Evolutionary conservation across 441 rosid species (phyloP), one percentile per base, ranked within the genome.

Genomic region (Arabidopsis hybrid): DNA sequence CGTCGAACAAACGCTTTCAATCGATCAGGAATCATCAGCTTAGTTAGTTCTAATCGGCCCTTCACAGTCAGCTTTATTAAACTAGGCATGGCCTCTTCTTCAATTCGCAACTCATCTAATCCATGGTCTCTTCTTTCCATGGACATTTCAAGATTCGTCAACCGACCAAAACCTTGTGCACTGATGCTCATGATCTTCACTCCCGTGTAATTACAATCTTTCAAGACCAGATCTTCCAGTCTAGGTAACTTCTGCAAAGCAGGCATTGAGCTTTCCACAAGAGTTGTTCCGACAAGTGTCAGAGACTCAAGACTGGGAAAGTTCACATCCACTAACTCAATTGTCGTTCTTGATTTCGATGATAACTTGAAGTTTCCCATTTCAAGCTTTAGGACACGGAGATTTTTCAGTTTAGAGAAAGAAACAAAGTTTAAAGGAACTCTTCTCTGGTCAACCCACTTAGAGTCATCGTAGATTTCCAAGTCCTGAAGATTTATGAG

Each of bases 231-330:
- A 12, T 69, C 26, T 69, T 69, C 66, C 1, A 69, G 10, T 8
- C 57, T 69, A 1, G 21, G 58, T 11, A 35, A 1, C 8, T 47
- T 69, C 58, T 59, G 9, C 8, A 69, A 69, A 47, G 26, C 1
- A 35, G 29, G 58, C 66, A 69, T 69, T 47, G 29, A 47, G 18
- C 47, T 66, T 68, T 43, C 55, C 35, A 14, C 9, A 4, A 68
- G 18, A 2, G 0, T 9, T 68, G 5, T 0, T 40, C 55, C 55
- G 7, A 16, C 32, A 31, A 55, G 55, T 10, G 14, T 42, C 1
- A 68, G 17, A 56, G 18, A 42, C 29, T 56, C 73, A 17, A 68
- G 73, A 32, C 45, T 55, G 0, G 64, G 64, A 12, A 69, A 34
- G 26, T 21, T 21, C 26, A 21, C 26, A 21, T 21, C 26, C 26